Base-by-base conservation (phyloP, 148 eudicot species). In the Drosera capensis region DNA sequence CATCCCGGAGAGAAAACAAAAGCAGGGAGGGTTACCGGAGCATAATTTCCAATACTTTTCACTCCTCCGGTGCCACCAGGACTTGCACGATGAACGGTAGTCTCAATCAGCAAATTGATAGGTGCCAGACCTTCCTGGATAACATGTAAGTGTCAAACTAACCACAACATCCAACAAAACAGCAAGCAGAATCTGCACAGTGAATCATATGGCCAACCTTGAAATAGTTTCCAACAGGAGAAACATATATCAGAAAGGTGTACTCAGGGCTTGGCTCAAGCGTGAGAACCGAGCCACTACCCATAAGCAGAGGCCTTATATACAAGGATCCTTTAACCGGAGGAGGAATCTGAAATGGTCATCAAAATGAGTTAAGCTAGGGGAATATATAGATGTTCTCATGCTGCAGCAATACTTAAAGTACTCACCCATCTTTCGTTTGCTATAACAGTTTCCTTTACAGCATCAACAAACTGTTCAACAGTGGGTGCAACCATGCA, bases 11-110 rank as follows among this genome's bases (percentile, higher is more conserved):
- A 23, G 19, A 12, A 15, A 44, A 28, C 3, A 48, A 7, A 8
- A 35, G 40, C 65, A 25, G 25, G 44, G 8, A 55, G 48, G 15
- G 62, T 71, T 71, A 90, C 99, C 36, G 95, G 76, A 45, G 95
- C 99, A 64, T 90, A 90, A 48, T 90, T 90, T 59, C 99, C 99
- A 21, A 76, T 66, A 40, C 80, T 75, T 69, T 90, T 90, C 25
- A 80, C 84, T 48, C 87, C 95, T 57, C 95, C 95, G 16, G 95
- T 90, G 44, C 97, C 97, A 59, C 97, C 97, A 54, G 99, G 99
- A 47, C 76, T 68, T 63, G 99, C 99, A 52, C 95, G 79, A 62
- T 90, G 99, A 66, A 90, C 64, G 57, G 84, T 85, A 45, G 78
- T 81, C 67, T 90, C 94, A 58, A 90, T 68, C 43, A 84, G 52